A percentile compares a stretch with the other conserved stretches of the same genome.
Conservation (phyloP, 306 rosid species). For the Quercus dentata region DNA sequence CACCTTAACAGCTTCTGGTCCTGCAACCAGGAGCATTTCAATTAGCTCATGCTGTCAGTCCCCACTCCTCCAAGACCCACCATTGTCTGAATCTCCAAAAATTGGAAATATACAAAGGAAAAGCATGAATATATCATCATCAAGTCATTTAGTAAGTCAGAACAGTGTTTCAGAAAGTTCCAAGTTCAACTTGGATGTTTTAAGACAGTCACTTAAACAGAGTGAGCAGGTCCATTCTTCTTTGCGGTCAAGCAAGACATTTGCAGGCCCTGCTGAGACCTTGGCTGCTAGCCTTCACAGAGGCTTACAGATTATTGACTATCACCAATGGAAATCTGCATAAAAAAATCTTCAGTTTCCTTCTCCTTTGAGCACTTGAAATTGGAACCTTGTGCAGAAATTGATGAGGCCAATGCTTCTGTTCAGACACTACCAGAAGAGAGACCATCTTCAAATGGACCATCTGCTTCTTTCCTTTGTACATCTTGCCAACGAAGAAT, state of each 20-base stretch:
- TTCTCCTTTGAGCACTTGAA: conserved; percentile 80
- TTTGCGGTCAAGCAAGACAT: conserved; percentile 53
- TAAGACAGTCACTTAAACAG: conserved; percentile 49
- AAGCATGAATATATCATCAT: conserved; percentile 40
- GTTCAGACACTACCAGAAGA: conserved; percentile 34
- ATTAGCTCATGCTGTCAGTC: conserved; percentile 50
- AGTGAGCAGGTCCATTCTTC: conserved; percentile 52
- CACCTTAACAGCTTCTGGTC: conserved; percentile 39
- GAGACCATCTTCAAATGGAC: conserved; percentile 34
- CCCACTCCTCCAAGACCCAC: conserved; percentile 70
- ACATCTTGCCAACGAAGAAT: conserved; percentile 57
- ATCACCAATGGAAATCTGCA: conserved; percentile 74
- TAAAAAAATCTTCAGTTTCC: conserved; percentile 60
- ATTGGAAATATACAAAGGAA: conserved; percentile 62
- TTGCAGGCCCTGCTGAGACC: conserved; percentile 74
- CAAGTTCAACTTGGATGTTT: conserved; percentile 41
- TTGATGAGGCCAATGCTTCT: conserved; percentile 39
- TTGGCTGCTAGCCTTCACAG: conserved; percentile 95
- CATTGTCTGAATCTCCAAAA: conserved; percentile 85
- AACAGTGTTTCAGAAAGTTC: conserved; percentile 49
- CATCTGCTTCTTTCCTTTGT: conserved; percentile 50
- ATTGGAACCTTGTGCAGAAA: conserved; percentile 53
- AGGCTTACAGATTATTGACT: conserved; percentile 84
- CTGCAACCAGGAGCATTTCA: conserved; percentile 56
- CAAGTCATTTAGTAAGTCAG: conserved; percentile 53